Percentiles rank a stretch among this genome's conserved stretches.
Evolutionary conservation across 306 rosid genomes (phyloP).

Genomic region (Vicia faba): DNA sequence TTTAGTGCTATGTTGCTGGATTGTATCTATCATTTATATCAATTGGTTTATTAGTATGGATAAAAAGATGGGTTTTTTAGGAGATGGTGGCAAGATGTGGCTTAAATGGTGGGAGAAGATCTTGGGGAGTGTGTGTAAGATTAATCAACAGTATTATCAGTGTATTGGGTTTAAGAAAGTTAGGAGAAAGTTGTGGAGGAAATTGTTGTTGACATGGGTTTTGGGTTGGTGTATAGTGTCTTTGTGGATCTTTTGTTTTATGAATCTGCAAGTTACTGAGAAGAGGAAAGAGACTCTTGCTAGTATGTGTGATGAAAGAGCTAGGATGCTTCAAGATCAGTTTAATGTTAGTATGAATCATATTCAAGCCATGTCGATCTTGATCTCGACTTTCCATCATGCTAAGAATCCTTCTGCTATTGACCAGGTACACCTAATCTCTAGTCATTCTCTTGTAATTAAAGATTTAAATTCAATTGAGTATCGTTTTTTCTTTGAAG

Average conservation of each 20-base stretch:
- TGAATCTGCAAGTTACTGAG: slow-evolving; percentile 72
- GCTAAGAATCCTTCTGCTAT: slow-evolving; percentile 87
- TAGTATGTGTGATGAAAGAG: slow-evolving; percentile 98
- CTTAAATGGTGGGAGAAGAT: slow-evolving; percentile 72
- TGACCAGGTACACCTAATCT: slow-evolving; percentile 71
- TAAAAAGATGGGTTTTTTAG: slow-evolving; percentile 61
- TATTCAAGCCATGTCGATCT: slow-evolving; percentile 96
- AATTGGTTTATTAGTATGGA: slow-evolving; percentile 66
- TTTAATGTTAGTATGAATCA: slow-evolving; percentile 98
- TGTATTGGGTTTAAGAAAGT: slow-evolving; percentile 63
- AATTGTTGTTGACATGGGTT: slow-evolving; percentile 66
- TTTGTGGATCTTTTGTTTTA: slow-evolving; percentile 59
- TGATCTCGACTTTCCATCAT: slow-evolving; percentile 93
- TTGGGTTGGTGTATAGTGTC: slow-evolving; percentile 59
- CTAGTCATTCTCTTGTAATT: background rate
- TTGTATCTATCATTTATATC: slow-evolving; percentile 67
- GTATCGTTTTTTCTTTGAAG: background rate
- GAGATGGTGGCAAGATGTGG: slow-evolving; percentile 63
- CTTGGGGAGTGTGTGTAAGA: slow-evolving; percentile 48
- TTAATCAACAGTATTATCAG: slow-evolving; percentile 58
- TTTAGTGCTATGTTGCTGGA: slow-evolving; percentile 74
- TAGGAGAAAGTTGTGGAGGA: slow-evolving; percentile 56
- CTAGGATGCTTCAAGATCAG: slow-evolving; percentile 97
- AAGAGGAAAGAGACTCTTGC: slow-evolving; percentile 89
- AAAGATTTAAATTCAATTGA: slow-evolving; percentile 21